These are phyloP conservation scores for Eimeria maxima DNA, from an alignment of 169 alveolate genomes.

Conservation along the genomic window DNA sequence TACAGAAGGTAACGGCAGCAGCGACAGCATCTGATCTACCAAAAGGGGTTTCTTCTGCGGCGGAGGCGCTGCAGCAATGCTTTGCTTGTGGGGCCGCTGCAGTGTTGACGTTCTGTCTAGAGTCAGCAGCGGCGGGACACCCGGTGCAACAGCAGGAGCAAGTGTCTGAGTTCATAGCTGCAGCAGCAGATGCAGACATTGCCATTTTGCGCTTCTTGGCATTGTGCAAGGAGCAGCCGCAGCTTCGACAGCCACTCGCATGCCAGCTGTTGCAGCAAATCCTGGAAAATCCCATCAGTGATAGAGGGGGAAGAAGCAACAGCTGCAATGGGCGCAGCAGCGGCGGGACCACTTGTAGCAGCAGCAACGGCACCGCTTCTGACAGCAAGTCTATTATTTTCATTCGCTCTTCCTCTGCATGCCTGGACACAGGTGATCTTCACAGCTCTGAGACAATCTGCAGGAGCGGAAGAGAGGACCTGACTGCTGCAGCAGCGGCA, in stretches of 20 bases:
- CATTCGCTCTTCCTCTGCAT: neutral
- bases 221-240: constrained; percentile 13
- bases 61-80: constrained; percentile 37
- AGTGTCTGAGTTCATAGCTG: constrained; percentile 23
- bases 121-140: constrained; percentile 18
- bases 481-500: neutral
- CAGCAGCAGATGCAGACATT: constrained; percentile 59
- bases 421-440: neutral
- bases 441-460: neutral
- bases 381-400: neutral
- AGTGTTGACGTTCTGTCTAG: constrained; percentile 6
- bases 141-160: constrained; percentile 47
- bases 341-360: neutral
- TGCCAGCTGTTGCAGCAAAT: constrained; percentile 38
- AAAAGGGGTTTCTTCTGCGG: constrained; percentile 2
- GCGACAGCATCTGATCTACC: neutral
- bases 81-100: constrained; percentile 27
- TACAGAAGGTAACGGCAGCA: neutral
- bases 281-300: constrained; percentile 6
- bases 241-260: constrained; percentile 44
- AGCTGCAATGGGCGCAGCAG: neutral
- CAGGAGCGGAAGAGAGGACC: neutral
- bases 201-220: neutral
- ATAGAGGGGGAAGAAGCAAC: neutral
- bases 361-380: neutral